Evolutionary conservation across 2,329 filamentous ascomycete genomes (phyloP), one percentile per base, ranked within the genome.

Genomic region (Ascochyta koolunga): DNA sequence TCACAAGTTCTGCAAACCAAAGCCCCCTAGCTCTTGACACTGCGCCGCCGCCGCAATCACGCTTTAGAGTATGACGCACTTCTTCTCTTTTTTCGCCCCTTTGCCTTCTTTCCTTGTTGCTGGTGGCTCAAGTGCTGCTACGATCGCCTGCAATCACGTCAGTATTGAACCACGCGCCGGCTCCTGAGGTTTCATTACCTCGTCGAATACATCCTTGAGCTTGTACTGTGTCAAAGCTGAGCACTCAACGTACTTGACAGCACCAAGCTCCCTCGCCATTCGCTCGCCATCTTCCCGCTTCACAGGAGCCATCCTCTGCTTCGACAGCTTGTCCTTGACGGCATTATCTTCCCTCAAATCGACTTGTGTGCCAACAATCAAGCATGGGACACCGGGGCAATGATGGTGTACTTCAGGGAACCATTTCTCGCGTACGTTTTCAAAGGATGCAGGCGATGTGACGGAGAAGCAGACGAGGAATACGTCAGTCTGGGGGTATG

Each of bases 401-500:
- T 99, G 95, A 78, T 99, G 95, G 76, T 96, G 93, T 37, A 99
- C 95, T 79, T 99, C 95, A 39, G 95, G 95, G 70, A 97, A 96
- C 93, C 93, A 97, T 79, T 97, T 97, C 83, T 97, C 93, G 70
- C 93, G 88, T 45, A 98, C 95, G 89, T 99, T 99, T 77, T 99
- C 95, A 77, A 99, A 99, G 7, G 93, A 97, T 35, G 95, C 93
- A 35, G 93, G 95, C 39, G 93, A 97, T 52, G 93, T 97, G 72
- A 99, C 93, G 73, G 92, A 96, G 79, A 98, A 99, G 83, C 95
- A 99, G 68, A 99, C 93, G 56, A 99, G 89, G 81, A 99, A 98
- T 64, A 98, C 95, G 73, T 98, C 95, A 68, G 95, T 98, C 80
- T 98, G 95, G 1, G 95, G 95, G 76, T 99, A 99, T 60, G 95